Percentiles rank a stretch among this genome's conserved stretches.
phyloP scores from a whole-genome alignment of 2,329 filamentous ascomycete species.

The Zymoseptoria pseudotritici region DNA sequence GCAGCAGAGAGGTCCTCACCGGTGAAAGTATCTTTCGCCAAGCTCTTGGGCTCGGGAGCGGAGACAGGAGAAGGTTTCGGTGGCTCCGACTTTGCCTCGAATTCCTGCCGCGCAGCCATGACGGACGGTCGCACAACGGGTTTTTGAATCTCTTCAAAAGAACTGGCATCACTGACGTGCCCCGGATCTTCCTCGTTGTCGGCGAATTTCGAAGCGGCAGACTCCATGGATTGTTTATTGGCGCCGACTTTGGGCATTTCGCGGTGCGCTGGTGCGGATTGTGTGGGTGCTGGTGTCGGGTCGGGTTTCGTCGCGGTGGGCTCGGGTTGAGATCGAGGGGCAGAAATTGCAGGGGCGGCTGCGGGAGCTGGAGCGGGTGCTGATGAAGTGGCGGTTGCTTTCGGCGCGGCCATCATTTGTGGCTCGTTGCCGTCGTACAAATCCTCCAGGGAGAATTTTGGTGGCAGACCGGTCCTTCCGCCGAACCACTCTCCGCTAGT shows the following conservation, averaged over 20 bases:
- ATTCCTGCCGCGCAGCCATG: conserved; percentile 30
- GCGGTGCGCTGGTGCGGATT: conserved; percentile 33
- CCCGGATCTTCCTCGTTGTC: conserved; percentile 57
- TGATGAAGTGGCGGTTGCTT: conserved; percentile 17
- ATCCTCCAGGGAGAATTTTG: conserved; percentile 90
- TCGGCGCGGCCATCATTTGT: conserved; percentile 64
- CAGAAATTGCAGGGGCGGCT: conserved; percentile 36
- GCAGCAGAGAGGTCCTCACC: conserved; percentile 15
- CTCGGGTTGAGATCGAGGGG: conserved; percentile 33
- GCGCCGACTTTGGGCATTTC: conserved; percentile 65
- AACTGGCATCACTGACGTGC: conserved; percentile 60
- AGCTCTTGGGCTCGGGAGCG: conserved; percentile 12
- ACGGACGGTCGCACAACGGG: conserved; percentile 55
- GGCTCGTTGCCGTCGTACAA: conserved; percentile 79
- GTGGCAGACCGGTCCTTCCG: conserved; percentile 69
- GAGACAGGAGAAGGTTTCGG: conserved; percentile 11
- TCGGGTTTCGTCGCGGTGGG: conserved; percentile 39
- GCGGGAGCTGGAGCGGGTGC: conserved; percentile 33
- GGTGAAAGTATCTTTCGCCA: conserved; percentile 7
- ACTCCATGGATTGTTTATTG: conserved; percentile 79
- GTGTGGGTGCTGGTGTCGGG: conserved; percentile 40
- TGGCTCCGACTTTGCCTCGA: conserved; percentile 26
- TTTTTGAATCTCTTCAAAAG: conserved; percentile 79
- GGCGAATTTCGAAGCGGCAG: conserved; percentile 78
- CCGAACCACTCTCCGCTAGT: conserved; percentile 75